phyloP scores from a whole-genome alignment of 2,329 filamentous ascomycete species.

The Chalaropsis ovoidea region DNA sequence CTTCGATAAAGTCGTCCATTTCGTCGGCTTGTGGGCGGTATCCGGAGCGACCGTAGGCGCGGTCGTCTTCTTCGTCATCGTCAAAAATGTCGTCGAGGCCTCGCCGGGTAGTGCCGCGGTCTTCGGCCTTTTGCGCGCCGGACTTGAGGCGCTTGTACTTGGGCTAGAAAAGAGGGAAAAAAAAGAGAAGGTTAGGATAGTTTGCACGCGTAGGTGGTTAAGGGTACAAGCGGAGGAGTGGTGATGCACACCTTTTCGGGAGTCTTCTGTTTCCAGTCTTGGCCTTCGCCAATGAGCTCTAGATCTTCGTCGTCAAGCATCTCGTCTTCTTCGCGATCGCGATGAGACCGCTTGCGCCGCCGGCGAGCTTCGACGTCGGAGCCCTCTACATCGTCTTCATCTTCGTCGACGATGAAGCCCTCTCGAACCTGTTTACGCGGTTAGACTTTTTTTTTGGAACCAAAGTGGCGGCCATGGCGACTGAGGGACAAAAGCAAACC shows the following conservation, averaged over 20 bases:
- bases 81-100: conserved; percentile 90
- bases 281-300: conserved; percentile 77
- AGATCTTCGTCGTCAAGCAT: conserved; percentile 92
- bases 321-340: conserved; percentile 73
- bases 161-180: conserved; percentile 41
- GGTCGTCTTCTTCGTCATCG: conserved; percentile 65
- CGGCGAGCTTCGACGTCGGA: conserved; percentile 48
- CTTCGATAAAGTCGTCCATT: conserved; percentile 93
- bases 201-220: neutral
- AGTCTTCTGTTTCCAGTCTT: conserved; percentile 52
- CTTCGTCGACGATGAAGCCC: conserved; percentile 93
- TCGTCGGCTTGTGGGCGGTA: conserved; percentile 61
- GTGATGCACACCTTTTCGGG: conserved; percentile 55
- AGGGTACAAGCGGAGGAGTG: neutral
- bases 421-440: conserved; percentile 58
- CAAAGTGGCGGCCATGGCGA: neutral
- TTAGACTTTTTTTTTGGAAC: conserved; percentile 12
- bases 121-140: conserved; percentile 66
- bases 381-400: conserved; percentile 62
- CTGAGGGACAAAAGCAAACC: conserved; percentile 37
- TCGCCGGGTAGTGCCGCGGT: conserved; percentile 53
- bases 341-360: conserved; percentile 65
- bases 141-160: conserved; percentile 97
- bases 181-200: too few relatives aligned
- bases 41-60: conserved; percentile 40